These are phyloP conservation scores for Oligophagozyma castellii DNA, from an alignment of 1,139 yeast genomes.

Conservation along the genomic window DNA sequence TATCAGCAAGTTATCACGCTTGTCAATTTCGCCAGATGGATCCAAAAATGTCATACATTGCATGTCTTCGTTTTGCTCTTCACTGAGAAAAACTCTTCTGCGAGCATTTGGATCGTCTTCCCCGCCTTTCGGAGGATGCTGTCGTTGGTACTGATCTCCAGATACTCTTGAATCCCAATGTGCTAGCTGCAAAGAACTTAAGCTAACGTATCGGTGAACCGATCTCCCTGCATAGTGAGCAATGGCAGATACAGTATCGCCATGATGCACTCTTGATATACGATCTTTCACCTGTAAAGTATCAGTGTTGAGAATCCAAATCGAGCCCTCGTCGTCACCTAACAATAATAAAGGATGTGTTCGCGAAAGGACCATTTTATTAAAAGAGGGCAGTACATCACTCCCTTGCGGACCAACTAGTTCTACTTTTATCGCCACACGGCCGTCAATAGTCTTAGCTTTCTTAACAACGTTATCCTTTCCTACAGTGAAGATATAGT, in stretches of 20 bases:
- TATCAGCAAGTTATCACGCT: no score
- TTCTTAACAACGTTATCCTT: constrained; percentile 68
- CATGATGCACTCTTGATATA: constrained; percentile 42
- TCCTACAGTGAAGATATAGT: constrained; percentile 52
- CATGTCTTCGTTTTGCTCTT: constrained; percentile 88
- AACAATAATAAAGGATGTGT: constrained; percentile 53
- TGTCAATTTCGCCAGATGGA: constrained; percentile 49
- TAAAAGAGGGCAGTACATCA: constrained; percentile 31
- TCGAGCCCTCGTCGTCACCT: constrained; percentile 70
- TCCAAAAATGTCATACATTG: constrained; percentile 61
- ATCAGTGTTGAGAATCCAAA: constrained; percentile 48
- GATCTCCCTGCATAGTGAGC: constrained; percentile 53
- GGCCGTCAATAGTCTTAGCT: constrained; percentile 62
- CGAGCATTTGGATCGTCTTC: constrained; percentile 22
- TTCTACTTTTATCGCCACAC: constrained; percentile 45
- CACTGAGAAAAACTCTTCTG: constrained; percentile 39
- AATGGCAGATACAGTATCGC: constrained; percentile 66
- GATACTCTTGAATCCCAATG: constrained; percentile 64
- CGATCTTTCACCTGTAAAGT: constrained; percentile 30
- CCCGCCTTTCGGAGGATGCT: constrained; percentile 3
- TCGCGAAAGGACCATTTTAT: constrained; percentile 49
- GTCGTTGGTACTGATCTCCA: constrained; percentile 7
- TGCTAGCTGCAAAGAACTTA: constrained; percentile 73
- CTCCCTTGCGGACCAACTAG: no score
- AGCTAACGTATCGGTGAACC: constrained; percentile 66